These are phyloP conservation scores for Dryadomyces quercus-mongolicae DNA, from an alignment of 2,329 filamentous ascomycete genomes.

Conservation along the genomic window DNA sequence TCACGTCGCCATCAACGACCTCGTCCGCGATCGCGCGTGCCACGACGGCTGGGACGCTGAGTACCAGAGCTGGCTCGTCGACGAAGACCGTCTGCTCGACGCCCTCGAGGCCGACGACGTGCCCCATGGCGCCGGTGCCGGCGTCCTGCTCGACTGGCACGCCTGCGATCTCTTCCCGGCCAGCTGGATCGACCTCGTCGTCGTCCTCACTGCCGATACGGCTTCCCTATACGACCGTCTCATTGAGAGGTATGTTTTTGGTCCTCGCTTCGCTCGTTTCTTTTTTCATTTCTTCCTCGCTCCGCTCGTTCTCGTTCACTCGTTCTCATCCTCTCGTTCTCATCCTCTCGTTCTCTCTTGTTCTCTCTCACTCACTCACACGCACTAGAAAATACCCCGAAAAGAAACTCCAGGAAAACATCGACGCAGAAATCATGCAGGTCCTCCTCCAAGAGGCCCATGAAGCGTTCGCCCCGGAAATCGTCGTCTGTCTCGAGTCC, in stretches of 20 bases:
- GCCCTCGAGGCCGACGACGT: conserved; percentile 62
- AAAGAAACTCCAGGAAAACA: conserved; percentile 84
- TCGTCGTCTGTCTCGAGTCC: conserved; percentile 80
- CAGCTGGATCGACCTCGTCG: conserved; percentile 88
- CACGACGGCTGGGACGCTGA: conserved; percentile 83
- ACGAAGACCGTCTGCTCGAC: conserved; percentile 88
- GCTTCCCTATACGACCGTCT: conserved; percentile 75
- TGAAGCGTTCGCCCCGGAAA: conserved; percentile 74
- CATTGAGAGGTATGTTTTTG: conserved; percentile 45
- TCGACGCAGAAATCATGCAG: conserved; percentile 97
- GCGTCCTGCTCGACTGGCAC: conserved; percentile 94
- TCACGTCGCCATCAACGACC: conserved; percentile 78
- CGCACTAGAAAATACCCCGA: conserved; percentile 65
- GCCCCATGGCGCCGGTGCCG: conserved; percentile 59
- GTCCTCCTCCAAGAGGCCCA: conserved; percentile 82
- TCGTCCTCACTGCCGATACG: conserved; percentile 77
- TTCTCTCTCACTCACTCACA: neutral
- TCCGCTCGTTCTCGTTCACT: neutral
- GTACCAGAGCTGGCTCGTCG: conserved; percentile 79
- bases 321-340: neutral
- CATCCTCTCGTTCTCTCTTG: neutral
- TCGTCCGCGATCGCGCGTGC: conserved; percentile 80
- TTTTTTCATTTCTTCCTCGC: neutral
- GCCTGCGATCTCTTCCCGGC: conserved; percentile 91
- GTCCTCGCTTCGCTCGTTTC: neutral